These are phyloP conservation scores for Metarhizium anisopliae DNA, from an alignment of 2,329 filamentous ascomycete genomes.

Conservation along the genomic window DNA sequence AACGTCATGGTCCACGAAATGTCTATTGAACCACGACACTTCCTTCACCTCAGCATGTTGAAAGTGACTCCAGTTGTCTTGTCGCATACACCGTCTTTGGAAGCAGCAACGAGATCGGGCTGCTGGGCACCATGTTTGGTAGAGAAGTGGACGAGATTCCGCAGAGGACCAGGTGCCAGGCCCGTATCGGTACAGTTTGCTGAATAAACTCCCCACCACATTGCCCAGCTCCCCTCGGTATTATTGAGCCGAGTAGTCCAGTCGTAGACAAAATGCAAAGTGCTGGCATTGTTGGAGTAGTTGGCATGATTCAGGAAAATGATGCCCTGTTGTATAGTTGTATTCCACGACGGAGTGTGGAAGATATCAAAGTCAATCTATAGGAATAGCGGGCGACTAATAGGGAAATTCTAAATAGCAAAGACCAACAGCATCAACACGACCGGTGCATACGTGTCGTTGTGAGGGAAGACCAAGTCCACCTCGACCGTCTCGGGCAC, in stretches of 20 bases:
- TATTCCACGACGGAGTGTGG: background rate
- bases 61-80: conserved; percentile 1
- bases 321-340: background rate
- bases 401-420: conserved; percentile 12
- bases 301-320: background rate
- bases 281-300: background rate
- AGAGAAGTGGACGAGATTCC: background rate
- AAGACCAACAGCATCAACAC: conserved; percentile 16
- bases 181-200: conserved; percentile 1
- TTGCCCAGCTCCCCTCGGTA: background rate
- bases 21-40: background rate
- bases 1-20: background rate
- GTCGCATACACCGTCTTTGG: conserved; percentile 9
- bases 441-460: conserved; percentile 16
- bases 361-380: background rate
- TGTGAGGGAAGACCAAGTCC: conserved; percentile 17
- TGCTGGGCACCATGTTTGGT: background rate
- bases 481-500: conserved; percentile 10
- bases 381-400: background rate
- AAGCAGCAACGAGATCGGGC: conserved; percentile 8
- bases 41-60: background rate
- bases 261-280: background rate
- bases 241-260: background rate
- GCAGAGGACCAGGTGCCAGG: background rate
- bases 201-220: background rate